Evolutionary conservation across 306 rosid species (phyloP), one percentile per base, ranked within the genome.

Genomic region (Pyrus betulifolia): DNA sequence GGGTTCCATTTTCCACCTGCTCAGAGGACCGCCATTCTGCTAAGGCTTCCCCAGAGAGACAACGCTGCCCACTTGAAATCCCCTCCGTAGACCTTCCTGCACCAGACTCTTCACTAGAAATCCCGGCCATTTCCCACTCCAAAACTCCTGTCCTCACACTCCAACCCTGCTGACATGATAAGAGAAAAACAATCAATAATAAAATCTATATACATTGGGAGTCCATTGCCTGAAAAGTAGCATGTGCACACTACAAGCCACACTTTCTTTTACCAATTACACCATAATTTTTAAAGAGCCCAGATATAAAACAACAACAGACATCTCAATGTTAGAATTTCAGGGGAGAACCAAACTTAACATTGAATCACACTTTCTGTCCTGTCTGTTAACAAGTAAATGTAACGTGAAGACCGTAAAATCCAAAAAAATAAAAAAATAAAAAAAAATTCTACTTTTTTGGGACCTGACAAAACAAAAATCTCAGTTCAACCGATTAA

Each of bases 1-100:
- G 82, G 23, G 76, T 89, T 80, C 96, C 99, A 85, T 93, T 93
- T 85, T 96, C 99, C 90, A 96, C 97, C 87, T 96, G 99, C 86
- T 96, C 99, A 21, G 96, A 91, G 77, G 96, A 96, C 76, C 97
- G 88, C 98, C 99, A 96, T 84, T 96, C 97, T 0, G 97, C 94
- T 88, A 96, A 86, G 69, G 97, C 89, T 81, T 96, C 99, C 57
- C 96, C 97, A 4, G 96, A 87, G 61, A 86, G 97, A 81, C 85
- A 89, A 35, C 82, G 89, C 77, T 86, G 97, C 84, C 93, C 97
- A 82, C 85, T 87, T 65, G 96, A 86, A 84, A 74, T 84, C 71
- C 89, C 91, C 67, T 92, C 99, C 31, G 13, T 74, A 23, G 97
- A 81, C 86, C 91, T 91, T 75, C 93, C 93, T 82, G 77, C 89